Percentiles rank a stretch among this genome's conserved stretches.
Conservation (phyloP, 257 asterid genomes). For the Fraxinus pennsylvanica region DNA sequence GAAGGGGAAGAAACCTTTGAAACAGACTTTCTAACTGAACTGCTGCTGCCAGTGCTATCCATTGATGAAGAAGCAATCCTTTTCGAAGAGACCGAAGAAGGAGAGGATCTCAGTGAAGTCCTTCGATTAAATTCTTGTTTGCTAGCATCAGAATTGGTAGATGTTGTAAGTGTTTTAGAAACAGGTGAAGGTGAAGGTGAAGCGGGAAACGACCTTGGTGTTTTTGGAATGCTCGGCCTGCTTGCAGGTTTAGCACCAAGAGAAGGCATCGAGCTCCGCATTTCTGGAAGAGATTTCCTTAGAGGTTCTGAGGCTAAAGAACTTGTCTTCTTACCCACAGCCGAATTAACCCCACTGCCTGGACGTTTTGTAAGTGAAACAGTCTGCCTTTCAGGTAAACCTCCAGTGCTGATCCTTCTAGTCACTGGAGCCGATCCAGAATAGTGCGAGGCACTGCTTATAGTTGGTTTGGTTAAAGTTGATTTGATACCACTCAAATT, state of each 20-base stretch:
- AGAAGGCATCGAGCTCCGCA: slow-evolving; percentile 53
- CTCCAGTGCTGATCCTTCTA: slow-evolving; percentile 86
- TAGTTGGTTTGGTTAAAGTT: slow-evolving; percentile 60
- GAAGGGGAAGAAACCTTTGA: slow-evolving; percentile 52
- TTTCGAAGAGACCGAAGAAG: slow-evolving; percentile 56
- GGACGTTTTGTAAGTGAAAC: slow-evolving; percentile 45
- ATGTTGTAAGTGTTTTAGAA: slow-evolving; percentile 64
- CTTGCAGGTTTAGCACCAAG: slow-evolving; percentile 45
- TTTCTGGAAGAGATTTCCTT: slow-evolving; percentile 78
- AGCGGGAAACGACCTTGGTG: slow-evolving; percentile 57
- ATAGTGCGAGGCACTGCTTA: slow-evolving; percentile 62
- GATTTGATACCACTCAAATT: slow-evolving; percentile 45
- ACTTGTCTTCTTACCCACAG: slow-evolving; percentile 45
- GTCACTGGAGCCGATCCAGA: slow-evolving; percentile 52
- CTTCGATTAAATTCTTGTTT: slow-evolving; percentile 53
- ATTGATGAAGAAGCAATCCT: slow-evolving; percentile 63
- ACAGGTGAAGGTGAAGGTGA: slow-evolving; percentile 83
- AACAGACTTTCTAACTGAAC: slow-evolving; percentile 53
- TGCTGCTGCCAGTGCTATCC: slow-evolving; percentile 67
- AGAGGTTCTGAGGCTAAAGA: slow-evolving; percentile 60
- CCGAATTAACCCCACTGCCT: slow-evolving; percentile 34
- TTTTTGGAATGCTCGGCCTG: slow-evolving; percentile 47
- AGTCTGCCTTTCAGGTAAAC: slow-evolving; percentile 72
- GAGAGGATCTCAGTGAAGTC: slow-evolving; percentile 51
- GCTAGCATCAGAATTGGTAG: slow-evolving; percentile 59